phyloP scores from a whole-genome alignment of 352 stramenopile species.

The Globisporangium orthogonon region DNA sequence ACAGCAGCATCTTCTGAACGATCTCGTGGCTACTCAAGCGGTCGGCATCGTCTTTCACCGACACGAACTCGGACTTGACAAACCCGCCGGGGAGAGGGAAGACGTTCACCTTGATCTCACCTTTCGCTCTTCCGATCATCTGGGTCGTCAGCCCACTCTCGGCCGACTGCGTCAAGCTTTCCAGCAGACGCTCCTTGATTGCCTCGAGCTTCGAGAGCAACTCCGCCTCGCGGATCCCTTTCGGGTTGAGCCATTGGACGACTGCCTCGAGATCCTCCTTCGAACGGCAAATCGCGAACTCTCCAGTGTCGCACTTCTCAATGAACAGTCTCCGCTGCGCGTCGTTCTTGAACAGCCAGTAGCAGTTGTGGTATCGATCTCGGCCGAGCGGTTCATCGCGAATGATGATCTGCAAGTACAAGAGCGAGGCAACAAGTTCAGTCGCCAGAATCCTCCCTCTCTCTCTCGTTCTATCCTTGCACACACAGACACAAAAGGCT shows the following conservation, averaged over 20 bases:
- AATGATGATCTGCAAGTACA: constrained; percentile 37
- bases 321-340: constrained; percentile 55
- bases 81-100: constrained; percentile 60
- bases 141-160: constrained; percentile 11
- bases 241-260: constrained; percentile 69
- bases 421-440: background rate
- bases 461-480: background rate
- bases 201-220: constrained; percentile 48
- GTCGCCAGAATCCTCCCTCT: no score
- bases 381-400: constrained; percentile 59
- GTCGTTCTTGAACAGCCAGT: constrained; percentile 76
- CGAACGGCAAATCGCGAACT: constrained; percentile 45
- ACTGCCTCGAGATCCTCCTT: constrained; percentile 36
- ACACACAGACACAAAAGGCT: background rate
- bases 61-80: constrained; percentile 35
- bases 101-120: constrained; percentile 42
- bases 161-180: constrained; percentile 17
- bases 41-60: constrained; percentile 32
- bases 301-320: constrained; percentile 52
- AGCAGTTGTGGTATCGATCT: constrained; percentile 74
- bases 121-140: constrained; percentile 20
- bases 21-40: constrained; percentile 39
- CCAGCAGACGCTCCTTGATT: constrained; percentile 34
- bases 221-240: constrained; percentile 58
- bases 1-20: constrained; percentile 56